Conservation (phyloP, 2,329 filamentous ascomycete species). For the Pseudogymnoascus sp. region DNA sequence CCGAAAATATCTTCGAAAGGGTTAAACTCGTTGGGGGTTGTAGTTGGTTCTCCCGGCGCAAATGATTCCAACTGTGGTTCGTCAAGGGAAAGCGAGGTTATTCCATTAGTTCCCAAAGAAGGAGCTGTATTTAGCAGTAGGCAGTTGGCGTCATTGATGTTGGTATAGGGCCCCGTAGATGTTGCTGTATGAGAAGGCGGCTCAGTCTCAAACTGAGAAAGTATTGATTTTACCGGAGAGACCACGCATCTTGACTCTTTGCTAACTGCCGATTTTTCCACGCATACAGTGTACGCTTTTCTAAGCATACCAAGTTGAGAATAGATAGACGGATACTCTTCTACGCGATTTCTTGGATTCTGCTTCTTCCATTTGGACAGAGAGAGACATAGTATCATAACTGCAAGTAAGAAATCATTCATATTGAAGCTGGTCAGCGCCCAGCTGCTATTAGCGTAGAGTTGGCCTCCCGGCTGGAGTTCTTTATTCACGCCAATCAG, state of each 20-base stretch:
- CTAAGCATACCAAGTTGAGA: conserved; percentile 10
- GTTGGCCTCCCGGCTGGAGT: conserved; percentile 23
- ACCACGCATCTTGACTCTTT: conserved; percentile 18
- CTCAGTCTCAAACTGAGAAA: neutral
- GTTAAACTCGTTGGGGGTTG: conserved; percentile 20
- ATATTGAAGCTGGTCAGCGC: conserved; percentile 26
- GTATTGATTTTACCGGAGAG: neutral
- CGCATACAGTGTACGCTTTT: conserved; percentile 15
- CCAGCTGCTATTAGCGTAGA: conserved; percentile 23
- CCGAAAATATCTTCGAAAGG: conserved; percentile 22
- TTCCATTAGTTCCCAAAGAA: neutral
- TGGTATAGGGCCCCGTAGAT: conserved; percentile 17
- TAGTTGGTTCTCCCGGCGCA: conserved; percentile 10
- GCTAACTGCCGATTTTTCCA: conserved; percentile 16
- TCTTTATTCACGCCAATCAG: conserved; percentile 27
- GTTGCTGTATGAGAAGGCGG: conserved; percentile 16
- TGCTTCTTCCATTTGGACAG: conserved; percentile 20
- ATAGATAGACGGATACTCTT: conserved; percentile 3
- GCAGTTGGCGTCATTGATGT: neutral
- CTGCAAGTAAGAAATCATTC: conserved; percentile 27
- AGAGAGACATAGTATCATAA: conserved; percentile 25
- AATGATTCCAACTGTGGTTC: conserved; percentile 12
- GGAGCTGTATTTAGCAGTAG: neutral
- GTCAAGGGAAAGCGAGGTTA: neutral
- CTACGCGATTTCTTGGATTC: neutral